Evolutionary conservation across 805 yeast genomes (phyloP).

Genomic region (Isabelozyma pseudorhagii): DNA sequence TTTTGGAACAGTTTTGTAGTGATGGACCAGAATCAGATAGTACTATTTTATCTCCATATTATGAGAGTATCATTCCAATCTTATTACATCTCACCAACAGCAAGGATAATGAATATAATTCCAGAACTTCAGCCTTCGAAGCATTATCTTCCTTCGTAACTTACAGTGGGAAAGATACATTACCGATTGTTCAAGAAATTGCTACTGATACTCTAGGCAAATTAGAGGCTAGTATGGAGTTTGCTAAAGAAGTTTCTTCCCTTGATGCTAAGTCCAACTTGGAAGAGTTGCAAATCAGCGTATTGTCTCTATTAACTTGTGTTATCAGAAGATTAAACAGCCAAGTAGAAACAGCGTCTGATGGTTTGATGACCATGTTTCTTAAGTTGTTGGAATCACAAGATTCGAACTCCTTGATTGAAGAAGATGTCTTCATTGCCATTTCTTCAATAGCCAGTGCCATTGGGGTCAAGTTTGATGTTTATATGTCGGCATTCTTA

Average conservation of each 20-base stretch:
- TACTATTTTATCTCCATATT: constrained; percentile 72
- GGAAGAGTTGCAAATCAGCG: constrained; percentile 85
- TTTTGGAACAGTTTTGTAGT: constrained; percentile 74
- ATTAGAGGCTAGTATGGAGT: constrained; percentile 63
- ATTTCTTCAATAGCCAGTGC: constrained; percentile 87
- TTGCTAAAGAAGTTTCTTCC: constrained; percentile 26
- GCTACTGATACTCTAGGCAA: constrained; percentile 74
- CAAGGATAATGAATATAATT: constrained; percentile 77
- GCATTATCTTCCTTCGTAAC: constrained; percentile 81
- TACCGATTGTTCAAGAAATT: constrained; percentile 64
- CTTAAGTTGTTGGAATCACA: constrained; percentile 55
- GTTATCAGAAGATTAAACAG: constrained; percentile 77
- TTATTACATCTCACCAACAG: constrained; percentile 68
- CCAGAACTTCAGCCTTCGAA: constrained; percentile 96
- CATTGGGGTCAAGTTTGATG: constrained; percentile 64
- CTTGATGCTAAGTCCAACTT: constrained; percentile 70
- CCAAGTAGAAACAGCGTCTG: constrained; percentile 67
- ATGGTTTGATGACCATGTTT: constrained; percentile 80
- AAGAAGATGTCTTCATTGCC: constrained; percentile 92
- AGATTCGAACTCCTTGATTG: constrained; percentile 73
- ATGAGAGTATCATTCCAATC: constrained; percentile 64
- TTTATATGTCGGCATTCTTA: constrained; percentile 76
- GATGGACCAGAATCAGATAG: constrained; percentile 49
- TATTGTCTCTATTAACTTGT: constrained; percentile 73
- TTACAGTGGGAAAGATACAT: constrained; percentile 67